phyloP scores from a whole-genome alignment of 192 early-diverging fungal species.

The Podochytrium sp. region DNA sequence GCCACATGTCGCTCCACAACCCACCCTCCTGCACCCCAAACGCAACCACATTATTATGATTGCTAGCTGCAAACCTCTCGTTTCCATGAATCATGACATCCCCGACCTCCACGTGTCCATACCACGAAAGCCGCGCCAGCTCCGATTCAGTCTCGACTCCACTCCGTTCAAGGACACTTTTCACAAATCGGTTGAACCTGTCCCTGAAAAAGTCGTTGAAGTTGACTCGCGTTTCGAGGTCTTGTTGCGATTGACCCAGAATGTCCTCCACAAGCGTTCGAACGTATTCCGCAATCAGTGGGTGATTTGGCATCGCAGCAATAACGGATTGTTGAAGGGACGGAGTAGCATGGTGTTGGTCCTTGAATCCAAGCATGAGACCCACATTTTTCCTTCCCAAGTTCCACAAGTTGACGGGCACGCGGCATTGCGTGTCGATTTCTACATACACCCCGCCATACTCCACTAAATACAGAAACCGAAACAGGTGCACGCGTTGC shows the following conservation, averaged over 20 bases:
- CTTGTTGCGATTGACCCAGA: neutral
- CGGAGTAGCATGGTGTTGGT: slow-evolving; percentile 15
- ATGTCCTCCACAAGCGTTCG: neutral
- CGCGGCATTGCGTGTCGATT: neutral
- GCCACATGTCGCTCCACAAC: slow-evolving; percentile 1
- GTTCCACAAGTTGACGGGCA: neutral
- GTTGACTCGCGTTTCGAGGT: neutral
- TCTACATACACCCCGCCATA: slow-evolving; percentile 14
- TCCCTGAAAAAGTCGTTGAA: slow-evolving; percentile 8
- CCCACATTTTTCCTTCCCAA: neutral
- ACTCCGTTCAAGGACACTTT: neutral
- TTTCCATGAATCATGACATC: slow-evolving; percentile 28
- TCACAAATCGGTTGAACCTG: slow-evolving; percentile 2
- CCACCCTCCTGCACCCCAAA: neutral
- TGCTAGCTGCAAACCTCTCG: slow-evolving; percentile 15
- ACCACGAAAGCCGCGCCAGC: neutral
- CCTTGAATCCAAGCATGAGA: slow-evolving; percentile 15
- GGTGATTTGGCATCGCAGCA: slow-evolving; percentile 16
- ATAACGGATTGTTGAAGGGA: neutral
- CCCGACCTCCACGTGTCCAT: slow-evolving; percentile 1
- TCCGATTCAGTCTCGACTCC: neutral
- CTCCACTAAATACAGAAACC: slow-evolving; percentile 5
- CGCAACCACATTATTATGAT: neutral
- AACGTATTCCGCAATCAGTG: slow-evolving; percentile 4
- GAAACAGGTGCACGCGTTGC: slow-evolving; percentile 16